Evolutionary conservation across 352 stramenopile species (phyloP).

Genomic region (Globisporangium nagaii): DNA sequence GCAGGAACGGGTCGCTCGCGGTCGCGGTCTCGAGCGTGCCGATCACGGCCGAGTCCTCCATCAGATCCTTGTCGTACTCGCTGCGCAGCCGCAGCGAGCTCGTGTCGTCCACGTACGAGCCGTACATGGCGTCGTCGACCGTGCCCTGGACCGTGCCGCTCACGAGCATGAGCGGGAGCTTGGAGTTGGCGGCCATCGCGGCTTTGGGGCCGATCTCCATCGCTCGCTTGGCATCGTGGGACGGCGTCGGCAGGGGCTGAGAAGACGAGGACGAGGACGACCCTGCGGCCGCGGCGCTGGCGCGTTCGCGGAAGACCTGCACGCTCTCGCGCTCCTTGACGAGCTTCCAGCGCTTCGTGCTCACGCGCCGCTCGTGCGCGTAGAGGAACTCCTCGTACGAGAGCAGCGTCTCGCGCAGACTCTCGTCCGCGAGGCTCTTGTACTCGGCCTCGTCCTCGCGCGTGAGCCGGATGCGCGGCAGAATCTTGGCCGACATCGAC

Average conservation of each 20-base stretch:
- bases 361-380: conserved; percentile 16
- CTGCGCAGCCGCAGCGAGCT: conserved; percentile 23
- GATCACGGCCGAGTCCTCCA: conserved; percentile 48
- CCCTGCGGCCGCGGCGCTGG: neutral
- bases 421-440: conserved; percentile 17
- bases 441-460: conserved; percentile 26
- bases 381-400: conserved; percentile 37
- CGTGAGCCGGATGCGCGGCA: conserved; percentile 22
- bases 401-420: conserved; percentile 22
- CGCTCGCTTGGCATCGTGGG: neutral
- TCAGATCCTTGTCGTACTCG: conserved; percentile 35
- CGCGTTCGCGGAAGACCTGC: conserved; percentile 28
- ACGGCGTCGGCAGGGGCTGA: conserved; percentile 10
- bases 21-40: conserved; percentile 35
- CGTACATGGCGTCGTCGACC: conserved; percentile 53
- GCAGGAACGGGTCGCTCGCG: conserved; percentile 45
- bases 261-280: neutral
- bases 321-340: conserved; percentile 29
- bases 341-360: conserved; percentile 32
- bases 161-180: conserved; percentile 27
- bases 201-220: conserved; percentile 36
- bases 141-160: conserved; percentile 27
- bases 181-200: conserved; percentile 34
- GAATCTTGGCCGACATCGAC: neutral
- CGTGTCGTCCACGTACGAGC: conserved; percentile 32